These are phyloP conservation scores for Iris macrosiphon DNA, from an alignment of 106 monocot genomes.

Conservation along the genomic window DNA sequence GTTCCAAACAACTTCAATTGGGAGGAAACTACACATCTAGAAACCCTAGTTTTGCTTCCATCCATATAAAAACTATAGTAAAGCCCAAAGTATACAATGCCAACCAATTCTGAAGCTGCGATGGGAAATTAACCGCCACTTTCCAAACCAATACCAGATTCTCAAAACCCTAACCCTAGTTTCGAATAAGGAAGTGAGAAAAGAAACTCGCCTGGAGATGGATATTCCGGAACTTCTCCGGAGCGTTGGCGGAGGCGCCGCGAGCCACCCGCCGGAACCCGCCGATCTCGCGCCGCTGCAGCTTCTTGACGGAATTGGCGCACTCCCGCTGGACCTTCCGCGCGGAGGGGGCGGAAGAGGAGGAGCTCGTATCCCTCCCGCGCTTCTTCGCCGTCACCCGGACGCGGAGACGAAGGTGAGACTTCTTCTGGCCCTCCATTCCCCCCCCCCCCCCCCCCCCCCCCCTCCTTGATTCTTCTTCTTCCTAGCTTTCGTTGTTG, in stretches of 20 bases:
- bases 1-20: no score
- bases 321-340: conserved; percentile 12
- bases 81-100: no score
- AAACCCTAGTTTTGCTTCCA: no score
- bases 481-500: not conserved
- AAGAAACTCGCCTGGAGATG: conserved; percentile 39
- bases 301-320: conserved; percentile 52
- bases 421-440: conserved; percentile 34
- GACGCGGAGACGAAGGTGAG: conserved; percentile 26
- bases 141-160: no score
- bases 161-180: not conserved
- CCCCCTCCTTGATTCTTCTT: not conserved
- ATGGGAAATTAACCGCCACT: no score
- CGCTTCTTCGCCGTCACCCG: conserved; percentile 49
- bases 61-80: no score
- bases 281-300: conserved; percentile 58
- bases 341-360: not conserved
- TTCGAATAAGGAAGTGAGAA: not conserved
- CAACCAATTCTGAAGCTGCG: no score
- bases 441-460: not conserved
- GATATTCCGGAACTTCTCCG: conserved; percentile 60
- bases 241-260: conserved; percentile 30
- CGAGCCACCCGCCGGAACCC: conserved; percentile 29
- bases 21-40: no score
- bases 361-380: conserved; percentile 13